Percentiles rank a stretch among this genome's conserved stretches.
phyloP scores from a whole-genome alignment of 345 rosid genomes.

The Rhodamnia argentea region DNA sequence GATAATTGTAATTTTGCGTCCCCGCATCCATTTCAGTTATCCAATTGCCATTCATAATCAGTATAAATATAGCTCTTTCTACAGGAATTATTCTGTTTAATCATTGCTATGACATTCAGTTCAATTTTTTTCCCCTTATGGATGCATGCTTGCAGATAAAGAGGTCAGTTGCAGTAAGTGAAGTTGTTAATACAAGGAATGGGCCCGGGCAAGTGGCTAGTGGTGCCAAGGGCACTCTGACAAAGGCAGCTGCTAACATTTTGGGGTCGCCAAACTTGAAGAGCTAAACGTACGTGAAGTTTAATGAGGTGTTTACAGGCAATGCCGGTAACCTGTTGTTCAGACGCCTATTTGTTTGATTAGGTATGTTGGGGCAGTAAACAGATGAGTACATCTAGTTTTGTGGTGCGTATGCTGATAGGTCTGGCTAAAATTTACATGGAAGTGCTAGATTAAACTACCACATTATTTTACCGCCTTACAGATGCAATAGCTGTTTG shows the following conservation, averaged over 20 bases:
- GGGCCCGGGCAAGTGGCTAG: conserved; percentile 39
- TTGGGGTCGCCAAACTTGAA: conserved; percentile 48
- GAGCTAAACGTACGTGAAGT: conserved; percentile 9
- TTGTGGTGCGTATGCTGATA: not conserved
- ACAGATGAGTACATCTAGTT: not conserved
- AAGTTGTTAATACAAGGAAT: conserved; percentile 41
- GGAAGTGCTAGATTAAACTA: not conserved
- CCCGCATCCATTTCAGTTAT: not conserved
- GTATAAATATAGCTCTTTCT: not conserved
- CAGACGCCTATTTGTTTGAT: not conserved
- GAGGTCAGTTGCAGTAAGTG: conserved; percentile 47
- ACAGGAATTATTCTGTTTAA: not conserved
- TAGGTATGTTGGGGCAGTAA: not conserved
- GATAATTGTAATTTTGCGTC: not conserved
- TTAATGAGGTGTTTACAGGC: conserved; percentile 2
- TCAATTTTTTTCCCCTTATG: not conserved
- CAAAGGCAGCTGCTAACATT: conserved; percentile 49
- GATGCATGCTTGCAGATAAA: conserved; percentile 43
- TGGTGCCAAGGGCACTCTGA: conserved; percentile 43
- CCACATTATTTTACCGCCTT: not conserved
- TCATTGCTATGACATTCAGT: not conserved
- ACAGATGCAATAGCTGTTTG: not conserved
- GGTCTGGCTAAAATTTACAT: not conserved
- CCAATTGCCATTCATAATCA: not conserved
- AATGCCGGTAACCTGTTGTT: not conserved